Evolutionary conservation across 2,329 filamentous ascomycete species (phyloP), one percentile per base, ranked within the genome.

Genomic region (Rhinocladiella similis): DNA sequence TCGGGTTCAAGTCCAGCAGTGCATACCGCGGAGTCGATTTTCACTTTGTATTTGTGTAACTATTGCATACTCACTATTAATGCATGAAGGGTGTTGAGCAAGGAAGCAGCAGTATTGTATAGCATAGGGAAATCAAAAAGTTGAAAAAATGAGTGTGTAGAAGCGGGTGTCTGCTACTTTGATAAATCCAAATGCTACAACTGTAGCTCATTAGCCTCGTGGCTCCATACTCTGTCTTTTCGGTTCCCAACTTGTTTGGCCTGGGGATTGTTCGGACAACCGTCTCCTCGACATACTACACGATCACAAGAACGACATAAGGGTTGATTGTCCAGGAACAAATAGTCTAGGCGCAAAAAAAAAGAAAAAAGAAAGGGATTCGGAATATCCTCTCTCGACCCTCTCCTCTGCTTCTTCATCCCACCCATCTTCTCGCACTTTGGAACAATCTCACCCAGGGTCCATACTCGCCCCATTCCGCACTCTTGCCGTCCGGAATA

Each of bases 381-480:
- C 4, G 22, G 22, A 25, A 25, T 25, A 5, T 7, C 22, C 7
- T 25, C 22, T 25, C 7, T 7, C 22, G 7, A 25, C 22, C 22
- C 22, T 33, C 29, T 41, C 38, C 5, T 2, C 38, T 12, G 25
- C 25, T 27, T 3, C 25, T 16, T 64, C 54, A 87, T 53, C 89
- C 90, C 67, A 95, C 89, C 92, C 92, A 96, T 72, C 86, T 83
- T 71, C 92, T 87, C 5, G 90, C 91, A 69, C 89, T 96, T 77
- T 85, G 86, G 77, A 96, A 96, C 76, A 96, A 80, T 68, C 90
- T 82, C 61, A 88, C 80, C 91, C 91, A 96, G 18, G 92, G 91
- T 1, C 90, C 89, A 69, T 87, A 88, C 64, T 91, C 87, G 25
- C 89, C 90, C 88, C 89, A 92, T 60, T 86, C 79, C 64, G 82